These are phyloP conservation scores for Clonostachys byssicola DNA, from an alignment of 2,329 filamentous ascomycete genomes.

Conservation along the genomic window DNA sequence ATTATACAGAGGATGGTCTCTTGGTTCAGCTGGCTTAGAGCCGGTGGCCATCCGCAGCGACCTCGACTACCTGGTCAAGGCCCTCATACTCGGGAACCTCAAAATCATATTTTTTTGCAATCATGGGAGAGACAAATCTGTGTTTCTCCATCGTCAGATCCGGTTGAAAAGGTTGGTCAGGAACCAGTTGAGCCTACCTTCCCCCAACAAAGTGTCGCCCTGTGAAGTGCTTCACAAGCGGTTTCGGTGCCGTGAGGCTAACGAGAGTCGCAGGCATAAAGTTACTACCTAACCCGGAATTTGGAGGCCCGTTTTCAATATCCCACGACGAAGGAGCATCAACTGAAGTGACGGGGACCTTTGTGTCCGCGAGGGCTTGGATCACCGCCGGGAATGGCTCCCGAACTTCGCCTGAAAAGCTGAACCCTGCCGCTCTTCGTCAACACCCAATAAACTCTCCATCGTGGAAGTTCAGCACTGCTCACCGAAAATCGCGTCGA, in stretches of 20 bases:
- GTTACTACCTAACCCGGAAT: constrained; percentile 68
- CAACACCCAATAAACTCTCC: background rate
- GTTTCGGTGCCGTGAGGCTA: constrained; percentile 91
- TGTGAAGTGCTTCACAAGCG: constrained; percentile 75
- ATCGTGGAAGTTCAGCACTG: constrained; percentile 5
- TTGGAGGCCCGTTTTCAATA: constrained; percentile 80
- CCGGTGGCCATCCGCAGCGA: constrained; percentile 46
- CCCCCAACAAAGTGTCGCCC: constrained; percentile 92
- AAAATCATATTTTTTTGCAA: constrained; percentile 83
- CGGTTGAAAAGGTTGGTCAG: background rate
- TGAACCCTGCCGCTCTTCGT: constrained; percentile 60
- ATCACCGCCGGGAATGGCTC: constrained; percentile 87
- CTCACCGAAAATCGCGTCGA: constrained; percentile 90
- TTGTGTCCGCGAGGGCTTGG: constrained; percentile 66
- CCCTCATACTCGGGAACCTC: constrained; percentile 81
- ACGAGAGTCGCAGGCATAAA: constrained; percentile 81
- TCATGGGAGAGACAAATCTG: constrained; percentile 73
- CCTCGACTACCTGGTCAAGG: constrained; percentile 84
- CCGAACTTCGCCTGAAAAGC: constrained; percentile 87
- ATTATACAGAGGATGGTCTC: background rate
- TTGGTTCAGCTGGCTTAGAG: constrained; percentile 30
- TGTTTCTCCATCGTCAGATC: constrained; percentile 5
- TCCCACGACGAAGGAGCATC: constrained; percentile 95
- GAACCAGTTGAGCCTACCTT: constrained; percentile 42
- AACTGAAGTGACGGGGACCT: constrained; percentile 77